A percentile compares a stretch with the other conserved stretches of the same genome.
Conservation (phyloP, 2,329 filamentous ascomycete species). For the Fusarium temperatum region DNA sequence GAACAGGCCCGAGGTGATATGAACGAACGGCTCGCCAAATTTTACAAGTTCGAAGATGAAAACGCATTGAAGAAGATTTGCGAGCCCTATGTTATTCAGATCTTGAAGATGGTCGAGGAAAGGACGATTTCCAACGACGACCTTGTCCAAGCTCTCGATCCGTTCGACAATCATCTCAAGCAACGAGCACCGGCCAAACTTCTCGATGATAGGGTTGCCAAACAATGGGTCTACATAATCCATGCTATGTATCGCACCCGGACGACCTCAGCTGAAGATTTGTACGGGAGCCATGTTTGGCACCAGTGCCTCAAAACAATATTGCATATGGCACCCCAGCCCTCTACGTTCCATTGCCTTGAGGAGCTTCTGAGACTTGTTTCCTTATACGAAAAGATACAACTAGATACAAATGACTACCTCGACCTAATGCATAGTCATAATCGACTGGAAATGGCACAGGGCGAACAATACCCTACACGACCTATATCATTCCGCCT, state of each 20-base stretch:
- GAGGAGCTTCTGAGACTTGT: constrained; percentile 16
- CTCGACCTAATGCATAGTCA: constrained; percentile 6
- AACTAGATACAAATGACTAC: constrained; percentile 3
- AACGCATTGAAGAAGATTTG: constrained; percentile 9
- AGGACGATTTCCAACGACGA: constrained; percentile 25
- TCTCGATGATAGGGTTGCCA: constrained; percentile 18
- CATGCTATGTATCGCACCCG: constrained; percentile 13
- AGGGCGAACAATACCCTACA: neutral
- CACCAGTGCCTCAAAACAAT: constrained; percentile 11
- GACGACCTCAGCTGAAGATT: neutral
- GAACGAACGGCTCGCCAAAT: neutral
- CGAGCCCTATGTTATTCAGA: neutral
- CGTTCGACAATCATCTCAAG: constrained; percentile 20
- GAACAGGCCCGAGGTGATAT: neutral
- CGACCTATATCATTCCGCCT: neutral
- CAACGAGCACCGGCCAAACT: neutral
- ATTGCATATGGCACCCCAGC: constrained; percentile 19
- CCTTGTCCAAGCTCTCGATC: constrained; percentile 29
- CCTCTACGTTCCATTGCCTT: constrained; percentile 18
- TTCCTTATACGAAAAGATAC: neutral
- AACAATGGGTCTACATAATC: constrained; percentile 17
- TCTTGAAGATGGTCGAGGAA: constrained; percentile 14
- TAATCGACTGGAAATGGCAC: constrained; percentile 5
- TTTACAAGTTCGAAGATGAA: neutral
- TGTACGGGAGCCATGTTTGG: constrained; percentile 23